Evolutionary conservation across 2,329 filamentous ascomycete genomes (phyloP).

Genomic region (Ilyonectria mors-panacis): DNA sequence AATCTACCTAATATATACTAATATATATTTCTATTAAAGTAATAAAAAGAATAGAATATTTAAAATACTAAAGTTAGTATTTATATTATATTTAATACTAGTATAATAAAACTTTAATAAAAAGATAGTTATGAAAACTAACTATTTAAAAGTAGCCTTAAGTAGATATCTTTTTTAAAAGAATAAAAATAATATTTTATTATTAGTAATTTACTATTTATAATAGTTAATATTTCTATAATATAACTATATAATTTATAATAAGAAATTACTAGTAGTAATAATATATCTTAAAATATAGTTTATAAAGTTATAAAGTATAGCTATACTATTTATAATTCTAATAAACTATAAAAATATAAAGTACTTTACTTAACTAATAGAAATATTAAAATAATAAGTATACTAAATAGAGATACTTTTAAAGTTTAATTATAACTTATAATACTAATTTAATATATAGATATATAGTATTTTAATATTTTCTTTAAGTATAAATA

Average conservation of each 20-base stretch:
- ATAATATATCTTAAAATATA: slow-evolving; percentile 31
- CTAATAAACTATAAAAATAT: slow-evolving; percentile 32
- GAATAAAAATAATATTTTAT: slow-evolving; percentile 17
- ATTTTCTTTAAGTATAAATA: slow-evolving; percentile 1
- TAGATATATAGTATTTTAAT: not conserved
- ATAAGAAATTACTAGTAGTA: slow-evolving; percentile 28
- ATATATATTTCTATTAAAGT: too few species aligned
- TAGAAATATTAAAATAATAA: too few species aligned
- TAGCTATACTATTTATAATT: too few species aligned
- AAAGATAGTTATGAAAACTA: too few species aligned
- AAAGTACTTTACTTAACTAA: slow-evolving; percentile 31
- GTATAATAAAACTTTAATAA: too few species aligned
- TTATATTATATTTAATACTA: too few species aligned
- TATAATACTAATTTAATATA: not conserved
- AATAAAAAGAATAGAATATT: too few species aligned
- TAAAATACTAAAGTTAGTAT: too few species aligned
- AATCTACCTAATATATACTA: too few species aligned
- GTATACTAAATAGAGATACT: slow-evolving; percentile 5
- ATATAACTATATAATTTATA: too few species aligned
- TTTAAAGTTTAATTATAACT: not conserved
- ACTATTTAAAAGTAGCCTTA: too few species aligned
- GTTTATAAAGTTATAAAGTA: slow-evolving; percentile 16
- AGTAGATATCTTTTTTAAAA: not conserved
- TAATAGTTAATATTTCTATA: slow-evolving; percentile 32
- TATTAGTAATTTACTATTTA: slow-evolving; percentile 21